Evolutionary conservation across 345 rosid genomes (phyloP).

Genomic region (Rhodamnia argentea): DNA sequence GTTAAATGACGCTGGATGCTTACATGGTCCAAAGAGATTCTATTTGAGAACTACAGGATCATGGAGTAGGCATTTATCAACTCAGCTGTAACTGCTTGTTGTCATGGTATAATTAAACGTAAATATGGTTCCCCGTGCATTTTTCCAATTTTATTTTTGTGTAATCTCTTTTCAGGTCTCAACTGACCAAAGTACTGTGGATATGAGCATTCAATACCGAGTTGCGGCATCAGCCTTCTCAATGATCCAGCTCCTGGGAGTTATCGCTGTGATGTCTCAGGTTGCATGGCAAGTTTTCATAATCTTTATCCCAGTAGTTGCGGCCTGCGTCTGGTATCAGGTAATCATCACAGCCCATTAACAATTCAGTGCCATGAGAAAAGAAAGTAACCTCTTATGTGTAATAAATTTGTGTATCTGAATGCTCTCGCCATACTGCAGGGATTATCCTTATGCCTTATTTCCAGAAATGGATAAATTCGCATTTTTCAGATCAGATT

Average conservation of each 20-base stretch:
- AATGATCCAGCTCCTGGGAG: conserved; percentile 50
- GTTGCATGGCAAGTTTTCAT: conserved; percentile 78
- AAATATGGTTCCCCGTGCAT: not conserved
- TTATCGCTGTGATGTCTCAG: conserved; percentile 70
- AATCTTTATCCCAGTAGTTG: conserved; percentile 55
- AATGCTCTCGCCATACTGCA: not conserved
- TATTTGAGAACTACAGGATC: not conserved
- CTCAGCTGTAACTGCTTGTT: not conserved
- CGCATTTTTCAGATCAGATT: not conserved
- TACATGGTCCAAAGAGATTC: not conserved
- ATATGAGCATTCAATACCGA: conserved; percentile 33
- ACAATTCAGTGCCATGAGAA: not conserved
- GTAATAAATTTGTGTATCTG: not conserved
- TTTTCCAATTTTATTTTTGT: not conserved
- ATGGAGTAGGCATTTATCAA: not conserved
- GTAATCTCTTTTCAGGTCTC: conserved; percentile 45
- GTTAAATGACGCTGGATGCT: not conserved
- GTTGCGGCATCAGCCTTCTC: conserved; percentile 35
- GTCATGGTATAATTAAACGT: not conserved
- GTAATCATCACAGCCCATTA: conserved; percentile 16
- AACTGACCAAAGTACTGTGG: conserved; percentile 66
- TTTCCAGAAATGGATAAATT: not conserved
- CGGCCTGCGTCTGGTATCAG: conserved; percentile 69
- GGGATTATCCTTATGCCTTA: not conserved
- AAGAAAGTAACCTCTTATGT: not conserved